A percentile compares a stretch with the other conserved stretches of the same genome.
These are phyloP conservation scores for Coemansia sp. DNA, from an alignment of 192 early-diverging fungal genomes.

Conservation along the genomic window DNA sequence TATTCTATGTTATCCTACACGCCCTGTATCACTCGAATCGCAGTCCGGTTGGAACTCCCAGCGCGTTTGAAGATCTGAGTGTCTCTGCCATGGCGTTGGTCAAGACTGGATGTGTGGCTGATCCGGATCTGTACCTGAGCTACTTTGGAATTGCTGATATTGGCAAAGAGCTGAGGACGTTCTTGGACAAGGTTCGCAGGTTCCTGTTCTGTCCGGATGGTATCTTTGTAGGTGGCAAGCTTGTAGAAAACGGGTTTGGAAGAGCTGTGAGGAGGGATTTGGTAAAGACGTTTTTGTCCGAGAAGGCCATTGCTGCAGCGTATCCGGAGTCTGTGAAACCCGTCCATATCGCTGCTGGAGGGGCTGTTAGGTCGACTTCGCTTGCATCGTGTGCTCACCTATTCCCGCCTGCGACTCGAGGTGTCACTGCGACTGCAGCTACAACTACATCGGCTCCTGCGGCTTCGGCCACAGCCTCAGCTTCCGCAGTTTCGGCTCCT, in stretches of 20 bases:
- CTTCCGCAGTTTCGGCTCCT: neutral
- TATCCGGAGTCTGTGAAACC: neutral
- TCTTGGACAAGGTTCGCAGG: neutral
- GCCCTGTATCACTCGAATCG: neutral
- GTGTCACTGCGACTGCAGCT: neutral
- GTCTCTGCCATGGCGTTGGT: neutral
- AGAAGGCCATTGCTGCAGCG: neutral
- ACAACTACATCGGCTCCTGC: neutral
- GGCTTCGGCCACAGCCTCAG: neutral
- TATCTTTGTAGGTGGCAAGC: neutral
- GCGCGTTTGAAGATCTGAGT: neutral
- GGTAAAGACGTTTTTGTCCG: neutral
- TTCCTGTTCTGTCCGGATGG: constrained; percentile 3
- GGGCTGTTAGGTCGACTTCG: neutral
- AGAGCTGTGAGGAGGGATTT: neutral
- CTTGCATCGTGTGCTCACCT: neutral
- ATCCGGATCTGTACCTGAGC: neutral
- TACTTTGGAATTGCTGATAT: neutral
- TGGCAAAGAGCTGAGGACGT: neutral
- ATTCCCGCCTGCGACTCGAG: neutral
- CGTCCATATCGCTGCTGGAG: neutral
- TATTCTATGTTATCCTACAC: constrained; percentile 21
- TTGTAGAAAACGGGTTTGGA: neutral
- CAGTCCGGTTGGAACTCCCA: neutral
- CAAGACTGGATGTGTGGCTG: constrained; percentile 5